A percentile compares a stretch with the other conserved stretches of the same genome.
Evolutionary conservation across 257 asterid species (phyloP).

Genomic region (Petrea volubilis): DNA sequence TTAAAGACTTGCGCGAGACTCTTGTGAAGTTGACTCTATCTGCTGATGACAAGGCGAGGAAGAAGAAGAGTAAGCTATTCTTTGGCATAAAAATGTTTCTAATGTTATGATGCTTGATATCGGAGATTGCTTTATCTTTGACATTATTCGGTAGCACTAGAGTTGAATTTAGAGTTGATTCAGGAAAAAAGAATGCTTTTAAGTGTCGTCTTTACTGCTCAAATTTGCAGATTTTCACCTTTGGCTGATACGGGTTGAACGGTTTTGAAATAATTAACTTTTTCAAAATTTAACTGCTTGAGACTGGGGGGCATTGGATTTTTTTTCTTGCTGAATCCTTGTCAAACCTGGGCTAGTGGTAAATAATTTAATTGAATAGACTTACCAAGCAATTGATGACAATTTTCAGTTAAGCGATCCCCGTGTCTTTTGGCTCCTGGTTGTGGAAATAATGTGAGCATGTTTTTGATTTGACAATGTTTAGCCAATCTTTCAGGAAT

Average conservation of each 20-base stretch:
- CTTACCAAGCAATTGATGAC: not conserved
- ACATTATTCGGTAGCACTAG: not conserved
- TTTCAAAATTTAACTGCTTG: no score
- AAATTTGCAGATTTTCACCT: not conserved
- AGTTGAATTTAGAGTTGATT: not conserved
- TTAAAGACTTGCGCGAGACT: not conserved
- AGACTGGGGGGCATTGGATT: not conserved
- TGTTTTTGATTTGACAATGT: not conserved
- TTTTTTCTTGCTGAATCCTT: not conserved
- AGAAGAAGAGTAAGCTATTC: constrained; percentile 9
- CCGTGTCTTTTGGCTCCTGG: not conserved
- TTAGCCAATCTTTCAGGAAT: not conserved
- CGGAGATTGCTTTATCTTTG: not conserved
- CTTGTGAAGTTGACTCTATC: not conserved
- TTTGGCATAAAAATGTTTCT: not conserved
- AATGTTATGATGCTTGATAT: not conserved
- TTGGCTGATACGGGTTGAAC: not conserved
- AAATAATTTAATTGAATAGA: not conserved
- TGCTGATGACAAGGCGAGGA: not conserved
- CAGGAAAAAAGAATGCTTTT: not conserved
- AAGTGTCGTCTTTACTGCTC: not conserved
- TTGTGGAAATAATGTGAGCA: not conserved
- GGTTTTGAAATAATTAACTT: not conserved
- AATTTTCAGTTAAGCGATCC: not conserved
- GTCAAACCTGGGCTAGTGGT: not conserved